These are phyloP conservation scores for Phlegmacium glaucopus DNA, from an alignment of 768 basidiomycete species.

Conservation along the genomic window DNA sequence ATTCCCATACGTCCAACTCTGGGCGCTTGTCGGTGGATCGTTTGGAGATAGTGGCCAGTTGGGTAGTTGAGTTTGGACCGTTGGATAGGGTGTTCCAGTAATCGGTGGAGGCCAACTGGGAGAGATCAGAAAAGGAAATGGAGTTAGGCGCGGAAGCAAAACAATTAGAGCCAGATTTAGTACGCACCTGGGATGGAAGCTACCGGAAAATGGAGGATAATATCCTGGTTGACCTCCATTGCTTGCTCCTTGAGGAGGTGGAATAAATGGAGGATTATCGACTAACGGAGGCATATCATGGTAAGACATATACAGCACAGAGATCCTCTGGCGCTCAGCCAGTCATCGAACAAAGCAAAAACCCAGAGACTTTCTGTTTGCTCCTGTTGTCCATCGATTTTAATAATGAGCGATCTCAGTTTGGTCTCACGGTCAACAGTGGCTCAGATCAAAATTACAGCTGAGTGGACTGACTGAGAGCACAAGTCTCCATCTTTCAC, in stretches of 20 bases:
- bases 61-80: constrained; percentile 1
- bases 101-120: neutral
- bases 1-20: constrained; percentile 5
- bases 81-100: neutral
- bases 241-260: constrained; percentile 31
- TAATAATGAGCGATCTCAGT: too few relatives aligned
- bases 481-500: too few relatives aligned
- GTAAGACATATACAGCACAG: constrained; percentile 7
- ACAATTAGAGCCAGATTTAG: neutral
- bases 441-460: too few relatives aligned
- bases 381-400: too few relatives aligned
- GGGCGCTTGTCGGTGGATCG: constrained; percentile 3
- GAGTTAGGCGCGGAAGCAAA: neutral
- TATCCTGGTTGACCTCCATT: constrained; percentile 29
- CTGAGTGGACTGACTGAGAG: too few relatives aligned
- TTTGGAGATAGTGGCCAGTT: constrained; percentile 3
- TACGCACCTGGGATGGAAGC: constrained; percentile 7
- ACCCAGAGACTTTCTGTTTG: too few relatives aligned
- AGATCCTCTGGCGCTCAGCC: too few relatives aligned
- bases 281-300: constrained; percentile 19
- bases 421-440: too few relatives aligned
- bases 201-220: constrained; percentile 13
- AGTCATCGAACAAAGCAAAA: too few relatives aligned
- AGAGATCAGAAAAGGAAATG: neutral
- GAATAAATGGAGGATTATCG: constrained; percentile 23